Evolutionary conservation across 345 rosid species (phyloP).

Genomic region (Turritis glabra): DNA sequence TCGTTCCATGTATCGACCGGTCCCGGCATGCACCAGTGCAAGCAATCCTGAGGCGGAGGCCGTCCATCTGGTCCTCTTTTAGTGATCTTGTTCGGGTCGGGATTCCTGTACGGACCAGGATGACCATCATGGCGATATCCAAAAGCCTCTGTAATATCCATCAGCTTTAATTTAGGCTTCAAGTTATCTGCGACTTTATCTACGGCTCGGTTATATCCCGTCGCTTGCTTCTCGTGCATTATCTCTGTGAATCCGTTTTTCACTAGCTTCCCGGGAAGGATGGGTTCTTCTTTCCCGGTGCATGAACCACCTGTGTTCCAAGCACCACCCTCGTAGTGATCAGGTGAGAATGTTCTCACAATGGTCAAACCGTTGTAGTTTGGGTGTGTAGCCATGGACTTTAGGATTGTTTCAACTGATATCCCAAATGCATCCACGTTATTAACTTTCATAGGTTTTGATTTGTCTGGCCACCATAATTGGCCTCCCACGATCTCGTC

Average conservation of each 20-base stretch:
- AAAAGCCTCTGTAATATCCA: conserved; percentile 84
- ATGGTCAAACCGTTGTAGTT: conserved; percentile 83
- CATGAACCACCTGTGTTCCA: conserved; percentile 99
- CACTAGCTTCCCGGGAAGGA: conserved; percentile 58
- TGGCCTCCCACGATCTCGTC: conserved; percentile 93
- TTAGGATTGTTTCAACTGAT: conserved; percentile 77
- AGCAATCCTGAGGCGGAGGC: conserved; percentile 97
- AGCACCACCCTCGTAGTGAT: conserved; percentile 95
- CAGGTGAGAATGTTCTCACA: conserved; percentile 84
- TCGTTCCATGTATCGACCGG: conserved; percentile 98
- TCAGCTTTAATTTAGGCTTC: conserved; percentile 50
- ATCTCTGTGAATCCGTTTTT: conserved; percentile 74
- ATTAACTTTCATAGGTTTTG: conserved; percentile 70
- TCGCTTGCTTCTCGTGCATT: conserved; percentile 84
- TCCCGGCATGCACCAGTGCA: conserved; percentile 99
- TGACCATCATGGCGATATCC: conserved; percentile 96
- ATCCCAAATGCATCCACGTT: conserved; percentile 87
- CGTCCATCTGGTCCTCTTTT: conserved; percentile 76
- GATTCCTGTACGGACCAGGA: conserved; percentile 90
- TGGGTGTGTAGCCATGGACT: conserved; percentile 65
- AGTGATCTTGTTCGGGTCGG: conserved; percentile 79
- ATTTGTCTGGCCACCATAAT: conserved; percentile 86
- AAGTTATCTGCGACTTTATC: conserved; percentile 51
- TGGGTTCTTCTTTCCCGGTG: conserved; percentile 80
- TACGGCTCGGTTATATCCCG: conserved; percentile 49